Percentiles rank a stretch among this genome's conserved stretches.
phyloP scores from a whole-genome alignment of 2,329 filamentous ascomycete genomes.

The Epicoccum sorghinum region DNA sequence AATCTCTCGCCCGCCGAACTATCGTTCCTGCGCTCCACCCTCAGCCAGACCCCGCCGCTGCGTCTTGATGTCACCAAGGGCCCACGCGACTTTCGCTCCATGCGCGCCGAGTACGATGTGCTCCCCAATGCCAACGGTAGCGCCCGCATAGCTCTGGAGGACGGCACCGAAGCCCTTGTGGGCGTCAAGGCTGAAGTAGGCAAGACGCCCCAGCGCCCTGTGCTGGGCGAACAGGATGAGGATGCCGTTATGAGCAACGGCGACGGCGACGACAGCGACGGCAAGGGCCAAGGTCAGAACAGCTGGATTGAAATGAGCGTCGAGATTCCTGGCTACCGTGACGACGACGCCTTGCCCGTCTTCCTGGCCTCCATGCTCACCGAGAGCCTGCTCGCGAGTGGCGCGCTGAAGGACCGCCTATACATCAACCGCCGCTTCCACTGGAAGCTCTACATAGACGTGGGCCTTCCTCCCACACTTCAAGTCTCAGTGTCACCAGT shows the following conservation, averaged over 20 bases:
- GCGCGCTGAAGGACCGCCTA: slow-evolving; percentile 69
- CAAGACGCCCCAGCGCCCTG: slow-evolving; percentile 59
- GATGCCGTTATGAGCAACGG: slow-evolving; percentile 49
- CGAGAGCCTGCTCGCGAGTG: slow-evolving; percentile 81
- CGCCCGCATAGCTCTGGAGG: slow-evolving; percentile 90
- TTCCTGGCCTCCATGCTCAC: slow-evolving; percentile 87
- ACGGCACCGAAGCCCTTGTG: slow-evolving; percentile 94
- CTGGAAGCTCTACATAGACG: slow-evolving; percentile 92
- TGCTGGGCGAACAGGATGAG: slow-evolving; percentile 35
- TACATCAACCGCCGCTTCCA: slow-evolving; percentile 92
- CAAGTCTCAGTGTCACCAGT: slow-evolving; percentile 3
- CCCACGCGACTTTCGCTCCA: slow-evolving; percentile 84
- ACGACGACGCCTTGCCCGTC: slow-evolving; percentile 88
- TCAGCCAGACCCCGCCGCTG: slow-evolving; percentile 80
- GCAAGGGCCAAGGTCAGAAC: slow-evolving; percentile 58
- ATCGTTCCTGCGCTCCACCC: slow-evolving; percentile 89
- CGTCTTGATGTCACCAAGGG: slow-evolving; percentile 70
- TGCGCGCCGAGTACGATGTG: slow-evolving; percentile 88
- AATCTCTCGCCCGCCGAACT: slow-evolving; percentile 94
- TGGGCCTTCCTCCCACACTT: not conserved
- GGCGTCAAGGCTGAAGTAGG: slow-evolving; percentile 96
- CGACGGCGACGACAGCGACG: slow-evolving; percentile 33
- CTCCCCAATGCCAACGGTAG: slow-evolving; percentile 90
- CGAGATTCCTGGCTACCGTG: slow-evolving; percentile 87
- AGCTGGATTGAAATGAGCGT: slow-evolving; percentile 89